A percentile compares a stretch with the other conserved stretches of the same genome.
These are phyloP conservation scores for Lepidium sativum DNA, from an alignment of 345 rosid genomes.

Conservation along the genomic window DNA sequence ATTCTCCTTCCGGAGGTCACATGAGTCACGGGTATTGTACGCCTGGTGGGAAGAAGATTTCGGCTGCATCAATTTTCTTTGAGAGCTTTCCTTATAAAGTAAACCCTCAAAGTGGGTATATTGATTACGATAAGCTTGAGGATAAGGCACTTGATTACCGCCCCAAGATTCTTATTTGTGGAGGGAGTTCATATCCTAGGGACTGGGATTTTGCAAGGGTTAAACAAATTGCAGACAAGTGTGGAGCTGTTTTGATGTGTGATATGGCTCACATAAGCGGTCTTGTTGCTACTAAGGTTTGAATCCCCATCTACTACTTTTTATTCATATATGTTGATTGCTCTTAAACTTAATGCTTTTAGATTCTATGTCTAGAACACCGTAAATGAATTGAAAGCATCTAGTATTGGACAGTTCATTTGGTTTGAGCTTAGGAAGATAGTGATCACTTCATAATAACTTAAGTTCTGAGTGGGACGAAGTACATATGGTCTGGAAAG, in stretches of 20 bases:
- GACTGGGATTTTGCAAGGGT: slow-evolving; percentile 91
- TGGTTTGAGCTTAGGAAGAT: neutral
- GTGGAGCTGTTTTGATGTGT: slow-evolving; percentile 92
- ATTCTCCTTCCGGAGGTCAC: slow-evolving; percentile 94
- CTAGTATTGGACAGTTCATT: neutral
- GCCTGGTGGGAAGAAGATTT: slow-evolving; percentile 86
- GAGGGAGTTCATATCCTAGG: slow-evolving; percentile 96
- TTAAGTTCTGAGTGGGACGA: too few species aligned
- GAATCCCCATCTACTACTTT: slow-evolving; percentile 5
- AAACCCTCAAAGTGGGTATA: slow-evolving; percentile 72
- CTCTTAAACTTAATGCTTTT: neutral
- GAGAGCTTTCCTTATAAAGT: slow-evolving; percentile 88
- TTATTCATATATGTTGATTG: neutral
- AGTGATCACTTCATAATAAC: neutral
- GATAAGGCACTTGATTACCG: slow-evolving; percentile 90
- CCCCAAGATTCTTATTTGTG: slow-evolving; percentile 91
- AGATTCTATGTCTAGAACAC: neutral
- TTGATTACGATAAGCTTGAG: slow-evolving; percentile 87
- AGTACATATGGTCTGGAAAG: neutral
- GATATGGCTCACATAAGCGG: slow-evolving; percentile 99
- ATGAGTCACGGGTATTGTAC: slow-evolving; percentile 84
- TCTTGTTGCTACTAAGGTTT: slow-evolving; percentile 87
- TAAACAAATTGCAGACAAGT: slow-evolving; percentile 80
- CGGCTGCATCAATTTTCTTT: slow-evolving; percentile 84
- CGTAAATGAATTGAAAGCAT: neutral